phyloP scores from a whole-genome alignment of 2,329 filamentous ascomycete species.

The Tolypocladium tundrense region DNA sequence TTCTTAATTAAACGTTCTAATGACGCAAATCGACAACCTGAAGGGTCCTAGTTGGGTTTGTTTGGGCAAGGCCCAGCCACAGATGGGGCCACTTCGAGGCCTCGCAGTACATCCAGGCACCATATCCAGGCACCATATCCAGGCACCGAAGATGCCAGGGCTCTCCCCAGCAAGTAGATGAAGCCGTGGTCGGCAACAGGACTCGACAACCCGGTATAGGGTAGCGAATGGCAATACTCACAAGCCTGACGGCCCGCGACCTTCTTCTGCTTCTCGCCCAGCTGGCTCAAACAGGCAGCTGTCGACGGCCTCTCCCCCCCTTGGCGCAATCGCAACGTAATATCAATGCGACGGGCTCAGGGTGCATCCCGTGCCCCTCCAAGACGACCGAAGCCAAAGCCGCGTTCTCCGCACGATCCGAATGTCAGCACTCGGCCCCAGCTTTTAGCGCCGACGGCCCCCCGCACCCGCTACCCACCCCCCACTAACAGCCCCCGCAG shows the following conservation, averaged over 20 bases:
- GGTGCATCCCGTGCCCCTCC: not conserved
- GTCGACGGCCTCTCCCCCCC: not conserved
- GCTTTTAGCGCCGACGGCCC: not conserved
- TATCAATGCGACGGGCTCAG: not conserved
- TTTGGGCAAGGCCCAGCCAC: not conserved
- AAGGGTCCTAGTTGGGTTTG: not conserved
- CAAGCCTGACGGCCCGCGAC: no score
- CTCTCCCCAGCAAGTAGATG: not conserved
- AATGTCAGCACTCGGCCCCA: not conserved
- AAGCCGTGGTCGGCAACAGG: not conserved
- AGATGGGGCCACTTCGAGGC: not conserved
- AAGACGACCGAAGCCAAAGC: not conserved
- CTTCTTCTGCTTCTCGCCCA: not conserved
- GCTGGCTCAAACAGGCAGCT: not conserved
- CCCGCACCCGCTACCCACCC: not conserved
- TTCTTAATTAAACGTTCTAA: not conserved
- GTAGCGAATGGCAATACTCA: not conserved
- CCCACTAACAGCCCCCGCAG: not conserved
- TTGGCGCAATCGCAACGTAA: not conserved
- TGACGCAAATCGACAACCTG: not conserved
- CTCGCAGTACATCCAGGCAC: not conserved
- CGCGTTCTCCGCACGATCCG: not conserved
- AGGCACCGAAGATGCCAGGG: no score
- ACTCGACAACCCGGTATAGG: not conserved
- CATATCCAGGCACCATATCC: not conserved